A percentile compares a stretch with the other conserved stretches of the same genome.
phyloP scores from a whole-genome alignment of 192 early-diverging fungal species.

The Lobosporangium transversale region DNA sequence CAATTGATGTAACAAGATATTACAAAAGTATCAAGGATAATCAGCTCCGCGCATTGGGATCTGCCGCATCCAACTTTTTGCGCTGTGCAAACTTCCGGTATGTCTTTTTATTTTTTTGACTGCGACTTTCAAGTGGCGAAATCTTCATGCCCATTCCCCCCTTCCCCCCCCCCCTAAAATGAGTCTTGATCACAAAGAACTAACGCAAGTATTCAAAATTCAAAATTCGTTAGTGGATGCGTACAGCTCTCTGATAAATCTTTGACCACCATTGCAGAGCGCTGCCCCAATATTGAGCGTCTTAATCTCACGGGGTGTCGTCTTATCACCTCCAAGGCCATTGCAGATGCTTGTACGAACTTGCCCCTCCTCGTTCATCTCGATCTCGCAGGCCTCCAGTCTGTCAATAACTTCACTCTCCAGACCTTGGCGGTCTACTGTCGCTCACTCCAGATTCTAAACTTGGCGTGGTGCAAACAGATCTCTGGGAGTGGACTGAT shows the following conservation, averaged over 20 bases:
- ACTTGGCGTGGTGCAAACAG: constrained; percentile 62
- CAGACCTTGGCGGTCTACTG: constrained; percentile 52
- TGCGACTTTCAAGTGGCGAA: too few species aligned
- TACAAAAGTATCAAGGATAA: constrained; percentile 42
- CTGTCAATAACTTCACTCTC: constrained; percentile 56
- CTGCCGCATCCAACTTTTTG: constrained; percentile 31
- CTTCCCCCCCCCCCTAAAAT: too few species aligned
- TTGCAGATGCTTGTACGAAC: constrained; percentile 52
- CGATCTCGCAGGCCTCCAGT: constrained; percentile 53
- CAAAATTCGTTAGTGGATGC: constrained; percentile 24
- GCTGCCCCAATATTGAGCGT: constrained; percentile 41
- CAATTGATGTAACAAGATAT: constrained; percentile 28
- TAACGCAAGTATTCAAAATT: too few species aligned
- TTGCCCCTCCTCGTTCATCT: constrained; percentile 45
- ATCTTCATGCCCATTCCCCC: too few species aligned
- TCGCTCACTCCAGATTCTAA: constrained; percentile 51
- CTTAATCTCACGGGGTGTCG: constrained; percentile 39
- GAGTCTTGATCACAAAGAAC: too few species aligned
- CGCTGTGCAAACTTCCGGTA: constrained; percentile 46
- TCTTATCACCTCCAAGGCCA: constrained; percentile 49
- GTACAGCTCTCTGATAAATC: constrained; percentile 30
- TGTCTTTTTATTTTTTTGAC: too few species aligned
- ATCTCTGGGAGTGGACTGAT: constrained; percentile 55
- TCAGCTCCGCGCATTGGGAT: constrained; percentile 30
- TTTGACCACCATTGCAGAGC: constrained; percentile 32